phyloP scores from a whole-genome alignment of 345 rosid genomes.

The Syzygium grande region DNA sequence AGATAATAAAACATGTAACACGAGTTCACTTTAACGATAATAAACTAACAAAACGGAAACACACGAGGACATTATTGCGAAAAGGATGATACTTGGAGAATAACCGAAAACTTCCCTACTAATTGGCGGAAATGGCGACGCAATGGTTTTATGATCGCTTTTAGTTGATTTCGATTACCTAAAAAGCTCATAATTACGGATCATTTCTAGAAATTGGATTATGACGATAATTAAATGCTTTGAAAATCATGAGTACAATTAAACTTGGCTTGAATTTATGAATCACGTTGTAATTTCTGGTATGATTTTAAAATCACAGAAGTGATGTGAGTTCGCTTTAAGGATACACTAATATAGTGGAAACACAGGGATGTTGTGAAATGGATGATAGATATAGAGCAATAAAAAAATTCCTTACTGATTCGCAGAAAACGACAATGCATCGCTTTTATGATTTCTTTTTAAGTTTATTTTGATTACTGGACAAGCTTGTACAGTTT shows the following conservation, averaged over 20 bases:
- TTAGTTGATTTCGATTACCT: background rate
- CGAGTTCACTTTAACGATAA: background rate
- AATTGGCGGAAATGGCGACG: background rate
- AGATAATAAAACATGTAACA: background rate
- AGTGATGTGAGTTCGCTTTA: background rate
- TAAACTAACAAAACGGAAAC: background rate
- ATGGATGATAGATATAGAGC: background rate
- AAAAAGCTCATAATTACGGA: background rate
- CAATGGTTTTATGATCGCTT: background rate
- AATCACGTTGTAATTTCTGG: background rate
- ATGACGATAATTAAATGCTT: background rate
- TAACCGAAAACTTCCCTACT: background rate
- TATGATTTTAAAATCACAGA: background rate
- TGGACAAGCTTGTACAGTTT: background rate
- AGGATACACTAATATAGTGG: background rate
- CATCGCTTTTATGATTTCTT: background rate
- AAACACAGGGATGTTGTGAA: background rate
- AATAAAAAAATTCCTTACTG: background rate
- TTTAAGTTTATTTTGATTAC: background rate
- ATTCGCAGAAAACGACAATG: background rate
- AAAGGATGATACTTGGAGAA: background rate
- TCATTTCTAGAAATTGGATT: background rate
- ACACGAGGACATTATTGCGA: background rate
- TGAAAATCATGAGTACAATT: background rate
- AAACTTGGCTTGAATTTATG: background rate